Percentiles rank a stretch among this genome's conserved stretches.
Evolutionary conservation across 2,329 filamentous ascomycete species (phyloP).

Genomic region (Aspergillus sergii): DNA sequence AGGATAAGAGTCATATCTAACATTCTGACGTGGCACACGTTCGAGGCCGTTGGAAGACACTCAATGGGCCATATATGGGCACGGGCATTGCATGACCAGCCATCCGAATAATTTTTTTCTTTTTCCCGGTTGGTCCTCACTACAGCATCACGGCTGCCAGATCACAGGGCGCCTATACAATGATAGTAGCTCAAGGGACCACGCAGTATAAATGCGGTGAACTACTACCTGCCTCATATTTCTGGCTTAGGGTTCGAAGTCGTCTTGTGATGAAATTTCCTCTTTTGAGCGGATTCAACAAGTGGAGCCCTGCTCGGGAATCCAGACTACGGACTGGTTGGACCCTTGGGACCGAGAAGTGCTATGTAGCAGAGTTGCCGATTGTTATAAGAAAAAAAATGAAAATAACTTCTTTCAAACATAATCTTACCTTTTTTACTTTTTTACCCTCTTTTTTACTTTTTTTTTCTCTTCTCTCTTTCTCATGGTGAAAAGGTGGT

Average conservation of each 20-base stretch:
- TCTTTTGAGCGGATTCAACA: not conserved
- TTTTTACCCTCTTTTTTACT: not conserved
- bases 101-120: not conserved
- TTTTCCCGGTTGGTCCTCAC: not conserved
- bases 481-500: not conserved
- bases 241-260: not conserved
- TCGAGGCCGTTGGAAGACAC: not conserved
- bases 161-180: not conserved
- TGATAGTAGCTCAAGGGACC: not conserved
- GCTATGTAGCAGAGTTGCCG: not conserved
- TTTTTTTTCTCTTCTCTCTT: not conserved
- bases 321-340: not conserved
- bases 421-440: not conserved
- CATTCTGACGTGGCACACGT: conserved; percentile 14
- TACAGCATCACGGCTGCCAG: not conserved
- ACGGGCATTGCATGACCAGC: conserved; percentile 1
- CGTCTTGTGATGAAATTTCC: conserved; percentile 1
- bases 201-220: not conserved
- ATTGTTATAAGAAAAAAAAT: not conserved
- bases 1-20: not conserved
- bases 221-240: not conserved
- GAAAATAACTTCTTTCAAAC: not conserved
- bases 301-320: not conserved
- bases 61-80: not conserved
- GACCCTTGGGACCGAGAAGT: not conserved